Percentiles rank a stretch among this genome's conserved stretches.
phyloP scores from a whole-genome alignment of 257 asterid species.

The Fraxinus cuspidata region DNA sequence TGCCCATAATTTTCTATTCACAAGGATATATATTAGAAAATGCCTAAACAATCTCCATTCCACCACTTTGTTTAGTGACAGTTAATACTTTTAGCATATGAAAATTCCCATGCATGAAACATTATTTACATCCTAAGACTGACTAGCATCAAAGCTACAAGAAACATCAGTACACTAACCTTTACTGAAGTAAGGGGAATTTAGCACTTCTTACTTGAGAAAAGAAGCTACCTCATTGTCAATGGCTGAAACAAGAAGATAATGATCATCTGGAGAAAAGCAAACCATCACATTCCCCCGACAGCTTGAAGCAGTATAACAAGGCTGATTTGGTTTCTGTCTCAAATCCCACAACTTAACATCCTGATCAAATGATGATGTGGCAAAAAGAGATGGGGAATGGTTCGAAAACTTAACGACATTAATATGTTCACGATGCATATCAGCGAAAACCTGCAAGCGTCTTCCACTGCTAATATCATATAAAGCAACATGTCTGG shows the following conservation, averaged over 20 bases:
- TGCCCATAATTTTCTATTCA: not conserved
- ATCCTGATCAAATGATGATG: conserved; percentile 87
- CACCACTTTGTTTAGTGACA: not conserved
- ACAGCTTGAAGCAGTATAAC: conserved; percentile 80
- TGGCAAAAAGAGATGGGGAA: conserved; percentile 83
- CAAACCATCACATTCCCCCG: conserved; percentile 96
- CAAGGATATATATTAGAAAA: not conserved
- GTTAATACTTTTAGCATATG: not conserved
- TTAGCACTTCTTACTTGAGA: not conserved
- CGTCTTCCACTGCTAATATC: conserved; percentile 74
- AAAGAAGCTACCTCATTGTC: conserved; percentile 77
- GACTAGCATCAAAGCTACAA: conserved; percentile 18
- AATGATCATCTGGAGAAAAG: conserved; percentile 91
- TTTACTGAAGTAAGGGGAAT: not conserved
- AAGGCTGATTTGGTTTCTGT: conserved; percentile 71
- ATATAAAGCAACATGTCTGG: conserved; percentile 77
- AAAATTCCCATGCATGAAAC: not conserved
- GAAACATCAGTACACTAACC: conserved; percentile 13
- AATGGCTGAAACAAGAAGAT: conserved; percentile 93
- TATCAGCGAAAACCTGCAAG: conserved; percentile 72
- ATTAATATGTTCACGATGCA: conserved; percentile 85
- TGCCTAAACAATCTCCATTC: not conserved
- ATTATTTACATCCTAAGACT: conserved; percentile 13
- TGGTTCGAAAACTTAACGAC: conserved; percentile 94
- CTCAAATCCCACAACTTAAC: conserved; percentile 95